These are phyloP conservation scores for Pseudogymnoascus sp. DNA, from an alignment of 2,329 filamentous ascomycete genomes.

Conservation along the genomic window DNA sequence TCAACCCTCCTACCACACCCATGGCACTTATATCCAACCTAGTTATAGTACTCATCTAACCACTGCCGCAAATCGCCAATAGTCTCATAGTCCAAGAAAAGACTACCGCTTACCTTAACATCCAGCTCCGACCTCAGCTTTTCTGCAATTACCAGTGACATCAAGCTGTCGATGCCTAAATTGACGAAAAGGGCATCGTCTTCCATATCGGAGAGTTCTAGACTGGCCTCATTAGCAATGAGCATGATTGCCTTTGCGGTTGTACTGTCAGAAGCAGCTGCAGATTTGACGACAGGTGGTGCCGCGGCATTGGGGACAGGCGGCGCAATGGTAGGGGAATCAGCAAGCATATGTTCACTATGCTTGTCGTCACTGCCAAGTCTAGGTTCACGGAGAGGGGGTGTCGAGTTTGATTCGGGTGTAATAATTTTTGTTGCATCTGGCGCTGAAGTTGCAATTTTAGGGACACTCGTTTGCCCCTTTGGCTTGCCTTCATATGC, in stretches of 20 bases:
- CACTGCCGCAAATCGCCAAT: constrained; percentile 28
- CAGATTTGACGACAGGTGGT: constrained; percentile 22
- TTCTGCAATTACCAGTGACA: constrained; percentile 28
- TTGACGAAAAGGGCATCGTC: constrained; percentile 27
- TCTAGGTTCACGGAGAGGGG: neutral
- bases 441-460: neutral
- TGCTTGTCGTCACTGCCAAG: constrained; percentile 41
- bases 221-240: constrained; percentile 27
- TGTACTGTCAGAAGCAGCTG: constrained; percentile 27
- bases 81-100: constrained; percentile 33
- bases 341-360: constrained; percentile 58
- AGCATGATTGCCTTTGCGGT: constrained; percentile 27
- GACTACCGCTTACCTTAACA: constrained; percentile 22
- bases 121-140: constrained; percentile 30
- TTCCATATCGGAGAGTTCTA: constrained; percentile 21
- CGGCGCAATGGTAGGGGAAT: neutral
- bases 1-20: neutral
- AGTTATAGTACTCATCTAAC: constrained; percentile 26
- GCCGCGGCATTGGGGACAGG: neutral
- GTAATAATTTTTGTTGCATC: neutral
- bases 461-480: neutral
- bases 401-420: no score
- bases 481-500: neutral
- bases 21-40: neutral
- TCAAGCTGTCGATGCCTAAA: constrained; percentile 31